These are phyloP conservation scores for Kodamaea ohmeri DNA, from an alignment of 1,139 yeast genomes.

Conservation along the genomic window DNA sequence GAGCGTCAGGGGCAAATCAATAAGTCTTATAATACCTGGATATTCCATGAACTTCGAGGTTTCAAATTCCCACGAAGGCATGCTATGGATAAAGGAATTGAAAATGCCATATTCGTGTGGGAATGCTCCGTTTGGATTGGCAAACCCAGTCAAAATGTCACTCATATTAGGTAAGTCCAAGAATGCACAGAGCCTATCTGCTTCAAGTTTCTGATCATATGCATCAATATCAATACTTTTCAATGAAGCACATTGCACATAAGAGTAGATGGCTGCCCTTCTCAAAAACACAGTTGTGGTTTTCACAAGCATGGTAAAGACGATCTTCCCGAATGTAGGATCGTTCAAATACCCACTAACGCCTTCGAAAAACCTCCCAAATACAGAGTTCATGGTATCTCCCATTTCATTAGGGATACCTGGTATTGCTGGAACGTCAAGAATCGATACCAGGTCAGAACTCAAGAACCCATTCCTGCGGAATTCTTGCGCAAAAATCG, in stretches of 20 bases:
- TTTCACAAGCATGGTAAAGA: constrained; percentile 57
- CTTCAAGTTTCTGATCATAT: constrained; percentile 35
- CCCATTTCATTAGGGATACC: constrained; percentile 22
- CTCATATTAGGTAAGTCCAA: constrained; percentile 47
- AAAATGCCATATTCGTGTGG: constrained; percentile 19
- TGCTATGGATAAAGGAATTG: constrained; percentile 18
- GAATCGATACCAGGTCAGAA: constrained; percentile 23
- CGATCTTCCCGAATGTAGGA: constrained; percentile 27
- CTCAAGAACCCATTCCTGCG: constrained; percentile 23
- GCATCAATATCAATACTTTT: constrained; percentile 32
- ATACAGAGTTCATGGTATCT: constrained; percentile 16
- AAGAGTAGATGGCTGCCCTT: constrained; percentile 58
- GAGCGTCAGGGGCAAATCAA: constrained; percentile 62
- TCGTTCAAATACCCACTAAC: constrained; percentile 1
- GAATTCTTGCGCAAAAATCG: constrained; percentile 26
- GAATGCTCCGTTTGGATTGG: not conserved
- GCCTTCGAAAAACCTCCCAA: constrained; percentile 14
- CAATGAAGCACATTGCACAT: constrained; percentile 54
- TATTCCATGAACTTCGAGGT: constrained; percentile 44
- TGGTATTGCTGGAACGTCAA: constrained; percentile 35
- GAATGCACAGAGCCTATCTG: constrained; percentile 54
- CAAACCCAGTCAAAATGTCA: constrained; percentile 11
- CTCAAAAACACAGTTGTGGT: constrained; percentile 67
- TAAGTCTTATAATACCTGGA: constrained; percentile 62
- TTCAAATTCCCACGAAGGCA: constrained; percentile 9